Percentiles rank a stretch among this genome's conserved stretches.
Conservation (phyloP, 805 yeast species). For the Diddensiella transvaalensis region DNA sequence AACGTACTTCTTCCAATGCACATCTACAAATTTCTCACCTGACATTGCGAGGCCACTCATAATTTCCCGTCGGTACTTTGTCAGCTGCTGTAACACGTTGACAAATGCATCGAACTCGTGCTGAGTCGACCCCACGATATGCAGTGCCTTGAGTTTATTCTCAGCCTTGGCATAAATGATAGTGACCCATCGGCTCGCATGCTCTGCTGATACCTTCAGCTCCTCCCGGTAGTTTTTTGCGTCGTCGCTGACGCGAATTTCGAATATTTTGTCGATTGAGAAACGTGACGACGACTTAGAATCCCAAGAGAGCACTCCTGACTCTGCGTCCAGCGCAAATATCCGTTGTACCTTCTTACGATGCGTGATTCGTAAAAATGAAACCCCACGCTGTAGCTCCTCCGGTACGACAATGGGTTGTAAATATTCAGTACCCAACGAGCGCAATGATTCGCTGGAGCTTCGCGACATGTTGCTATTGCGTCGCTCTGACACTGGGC, state of each 20-base stretch:
- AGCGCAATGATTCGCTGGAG: constrained; percentile 13
- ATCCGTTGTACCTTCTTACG: constrained; percentile 59
- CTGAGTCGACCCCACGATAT: constrained; percentile 60
- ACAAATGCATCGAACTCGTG: constrained; percentile 54
- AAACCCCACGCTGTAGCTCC: constrained; percentile 54
- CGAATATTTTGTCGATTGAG: constrained; percentile 60
- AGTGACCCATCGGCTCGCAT: constrained; percentile 71
- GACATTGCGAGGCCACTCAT: constrained; percentile 62
- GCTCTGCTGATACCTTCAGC: constrained; percentile 64
- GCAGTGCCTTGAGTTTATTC: constrained; percentile 71
- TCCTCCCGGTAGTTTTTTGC: constrained; percentile 87
- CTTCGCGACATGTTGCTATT: constrained; percentile 16
- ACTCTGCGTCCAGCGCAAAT: constrained; percentile 53
- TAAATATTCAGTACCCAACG: background rate
- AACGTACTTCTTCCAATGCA: constrained; percentile 58
- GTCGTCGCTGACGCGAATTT: constrained; percentile 58
- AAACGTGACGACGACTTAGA: constrained; percentile 44
- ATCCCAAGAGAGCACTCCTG: constrained; percentile 58
- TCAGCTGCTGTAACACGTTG: constrained; percentile 51
- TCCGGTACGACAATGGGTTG: constrained; percentile 40
- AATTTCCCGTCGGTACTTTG: constrained; percentile 54
- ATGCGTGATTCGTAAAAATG: constrained; percentile 65
- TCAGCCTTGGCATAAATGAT: constrained; percentile 63
- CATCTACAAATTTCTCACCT: constrained; percentile 56
- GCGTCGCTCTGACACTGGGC: constrained; percentile 19